These are phyloP conservation scores for Paraphaeosphaeria sporulosa DNA, from an alignment of 2,329 filamentous ascomycete species.

Conservation along the genomic window DNA sequence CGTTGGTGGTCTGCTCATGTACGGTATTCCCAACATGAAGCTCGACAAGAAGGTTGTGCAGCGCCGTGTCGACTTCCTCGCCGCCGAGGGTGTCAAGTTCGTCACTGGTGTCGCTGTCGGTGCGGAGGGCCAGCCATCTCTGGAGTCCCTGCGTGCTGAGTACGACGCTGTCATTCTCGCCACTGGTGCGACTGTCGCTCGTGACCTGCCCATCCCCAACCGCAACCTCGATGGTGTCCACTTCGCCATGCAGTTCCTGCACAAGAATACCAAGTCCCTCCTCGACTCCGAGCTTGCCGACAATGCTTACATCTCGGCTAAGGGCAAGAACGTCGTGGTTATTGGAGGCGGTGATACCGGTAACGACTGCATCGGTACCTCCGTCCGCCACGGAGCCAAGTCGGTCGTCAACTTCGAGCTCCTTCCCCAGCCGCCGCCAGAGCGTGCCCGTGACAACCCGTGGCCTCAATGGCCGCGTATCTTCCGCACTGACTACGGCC, in stretches of 20 bases:
- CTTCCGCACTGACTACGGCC: conserved; percentile 98
- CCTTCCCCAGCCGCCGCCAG: conserved; percentile 86
- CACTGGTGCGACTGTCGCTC: conserved; percentile 90
- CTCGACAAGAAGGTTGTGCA: conserved; percentile 97
- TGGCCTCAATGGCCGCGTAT: conserved; percentile 99
- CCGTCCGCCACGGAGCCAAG: conserved; percentile 92
- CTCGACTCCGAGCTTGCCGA: conserved; percentile 89
- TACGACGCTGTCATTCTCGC: conserved; percentile 89
- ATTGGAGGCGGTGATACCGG: conserved; percentile 98
- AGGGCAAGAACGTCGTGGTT: conserved; percentile 94
- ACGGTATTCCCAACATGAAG: conserved; percentile 99
- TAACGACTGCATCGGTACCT: conserved; percentile 97
- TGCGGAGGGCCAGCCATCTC: conserved; percentile 72
- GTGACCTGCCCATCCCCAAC: conserved; percentile 89
- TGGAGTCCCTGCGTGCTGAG: conserved; percentile 74
- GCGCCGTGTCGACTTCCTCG: conserved; percentile 94
- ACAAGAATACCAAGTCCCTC: conserved; percentile 97
- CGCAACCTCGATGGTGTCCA: conserved; percentile 90
- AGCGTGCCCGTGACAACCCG: conserved; percentile 92
- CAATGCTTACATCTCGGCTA: conserved; percentile 88
- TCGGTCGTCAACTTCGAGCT: conserved; percentile 97
- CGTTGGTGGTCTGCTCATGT: conserved; percentile 92
- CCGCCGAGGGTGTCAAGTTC: conserved; percentile 84
- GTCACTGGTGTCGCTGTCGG: conserved; percentile 80
- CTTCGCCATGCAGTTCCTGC: conserved; percentile 96